Evolutionary conservation across 441 rosid species (phyloP), one percentile per base, ranked within the genome.

Genomic region (Capsella rubella): DNA sequence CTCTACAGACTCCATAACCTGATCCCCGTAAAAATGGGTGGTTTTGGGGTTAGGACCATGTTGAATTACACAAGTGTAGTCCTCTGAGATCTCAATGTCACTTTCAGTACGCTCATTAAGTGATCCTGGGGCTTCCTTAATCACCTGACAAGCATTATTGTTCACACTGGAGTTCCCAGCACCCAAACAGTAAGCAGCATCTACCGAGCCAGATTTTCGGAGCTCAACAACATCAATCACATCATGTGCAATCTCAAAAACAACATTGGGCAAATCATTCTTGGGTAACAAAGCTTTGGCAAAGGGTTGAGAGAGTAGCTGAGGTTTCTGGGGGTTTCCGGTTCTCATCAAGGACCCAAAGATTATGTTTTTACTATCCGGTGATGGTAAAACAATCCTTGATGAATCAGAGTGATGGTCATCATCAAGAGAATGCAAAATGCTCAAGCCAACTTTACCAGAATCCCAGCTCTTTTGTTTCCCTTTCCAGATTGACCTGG

Each of bases 51-150:
- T 86, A 54, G 93, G 86, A 77, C 98, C 99, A 59, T 89, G 95
- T 3, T 85, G 81, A 51, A 80, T 89, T 10, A 96, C 89, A 67
- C 98, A 82, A 60, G 98, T 96, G 75, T 96, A 96, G 67, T 93
- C 98, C 85, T 96, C 99, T 16, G 98, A 96, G 64, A 84, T 91
- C 84, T 90, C 94, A 71, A 91, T 79, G 70, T 87, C 90, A 58
- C 75, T 84, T 29, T 86, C 87, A 25, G 31, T 8, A 31, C 50
- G 21, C 40, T 56, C 84, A 69, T 18, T 72, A 67, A 11, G 70
- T n/a, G 78, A 68, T 61, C 13, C 66, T 70, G 57, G 52, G 69
- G 69, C 54, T 50, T 70, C 78, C 77, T 37, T 37, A 2, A 73
- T 43, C 76, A 54, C 70, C 16, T 67, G 49, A 52, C 73, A 16